Base-by-base conservation (phyloP, 2,329 filamentous ascomycete species). In the Fonsecaea pugnacius region DNA sequence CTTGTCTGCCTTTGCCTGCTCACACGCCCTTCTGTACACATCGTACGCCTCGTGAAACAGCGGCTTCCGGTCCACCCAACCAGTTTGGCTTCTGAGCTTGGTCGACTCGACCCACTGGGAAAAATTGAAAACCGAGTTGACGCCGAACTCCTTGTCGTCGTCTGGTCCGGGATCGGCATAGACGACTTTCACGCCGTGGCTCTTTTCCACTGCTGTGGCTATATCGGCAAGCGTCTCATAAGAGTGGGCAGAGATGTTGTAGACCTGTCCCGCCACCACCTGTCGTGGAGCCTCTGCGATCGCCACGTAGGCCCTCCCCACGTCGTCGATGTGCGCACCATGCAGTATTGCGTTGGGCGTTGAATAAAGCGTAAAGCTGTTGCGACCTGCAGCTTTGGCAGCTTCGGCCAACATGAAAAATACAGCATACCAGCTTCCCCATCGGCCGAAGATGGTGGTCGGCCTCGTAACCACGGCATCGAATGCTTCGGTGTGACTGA, bases 301-400 rank as follows among this genome's bases (percentile, higher is more conserved):
- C 1, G 79, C 74, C 3, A 83, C 71, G 62, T 84, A 84, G 0
- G 80, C 81, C 16, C 80, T 78, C 1, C 72, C 81, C 53, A 80
- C 83, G 66, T 84, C 82, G 66, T 84, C 82, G 12, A 84, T 75
- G 64, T 84, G 82, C 40, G 78, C 74, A 3, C 77, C 78, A 63
- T 84, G 82, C 65, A 82, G 71, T 35, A 83, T 78, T 14, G 73
- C 77, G 18, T 77, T 72, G 0, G 74, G 72, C 46, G 77, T 67
- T 0, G 75, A 71, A 0, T 76, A 72, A 2, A 83, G 63, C 16
- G 70, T 66, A 33, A 82, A 69, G 1, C 70, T 63, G 12, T 56
- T 60, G 30, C 40, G 38, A 1, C 18, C 30, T 6, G 50, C 12
- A 2, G 27, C 46, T 51, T 62, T 65, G 21, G 62, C 65, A 27